Evolutionary conservation across 345 rosid species (phyloP), one percentile per base, ranked within the genome.

Genomic region (Cochlearia excelsa): DNA sequence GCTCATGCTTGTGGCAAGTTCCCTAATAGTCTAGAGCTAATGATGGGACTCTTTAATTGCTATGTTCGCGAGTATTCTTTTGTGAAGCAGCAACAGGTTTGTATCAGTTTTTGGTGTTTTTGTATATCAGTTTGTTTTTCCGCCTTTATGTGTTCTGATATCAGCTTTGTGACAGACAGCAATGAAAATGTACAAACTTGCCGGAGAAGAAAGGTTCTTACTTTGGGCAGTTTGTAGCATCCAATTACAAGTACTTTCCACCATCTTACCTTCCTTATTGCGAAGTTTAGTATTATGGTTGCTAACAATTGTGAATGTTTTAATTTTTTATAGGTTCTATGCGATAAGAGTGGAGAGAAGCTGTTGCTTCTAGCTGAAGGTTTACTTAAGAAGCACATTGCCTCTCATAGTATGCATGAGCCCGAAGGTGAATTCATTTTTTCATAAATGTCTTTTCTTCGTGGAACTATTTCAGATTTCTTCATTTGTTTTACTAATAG

Each of bases 171-270:
- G 69, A 63, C 95, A 93, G 99, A 87, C 85, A 61, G 95, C 99
- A 62, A 89, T 93, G 61, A 93, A 85, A 80, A 87, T 93, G 99
- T 89, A 93, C 72, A 93, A 93, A 69, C 81, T 81, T 58, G 84
- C 76, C 41, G 95, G 96, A 51, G 97, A 93, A 79, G 99, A 89
- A 72, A 81, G 95, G 73, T 89, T 82, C 67, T 74, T 89, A 80
- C 97, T 93, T 30, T 89, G 99, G 99, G 95, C 99, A 49, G 95
- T 93, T 72, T 89, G 97, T 79, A 93, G 97, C 87, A 85, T 89
- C 78, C 99, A 93, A 34, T 82, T 93, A 66, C 99, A 93, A 85
- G 99, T 93, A 78, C 41, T 6, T 16, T 38, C 54, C 51, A 51
- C 54, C 28, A 35, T 45, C 9, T 57, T 11, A 33, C 28, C 54